Percentiles rank a stretch among this genome's conserved stretches.
These are phyloP conservation scores for Pythium brachiatum DNA, from an alignment of 352 stramenopile genomes.

Conservation along the genomic window DNA sequence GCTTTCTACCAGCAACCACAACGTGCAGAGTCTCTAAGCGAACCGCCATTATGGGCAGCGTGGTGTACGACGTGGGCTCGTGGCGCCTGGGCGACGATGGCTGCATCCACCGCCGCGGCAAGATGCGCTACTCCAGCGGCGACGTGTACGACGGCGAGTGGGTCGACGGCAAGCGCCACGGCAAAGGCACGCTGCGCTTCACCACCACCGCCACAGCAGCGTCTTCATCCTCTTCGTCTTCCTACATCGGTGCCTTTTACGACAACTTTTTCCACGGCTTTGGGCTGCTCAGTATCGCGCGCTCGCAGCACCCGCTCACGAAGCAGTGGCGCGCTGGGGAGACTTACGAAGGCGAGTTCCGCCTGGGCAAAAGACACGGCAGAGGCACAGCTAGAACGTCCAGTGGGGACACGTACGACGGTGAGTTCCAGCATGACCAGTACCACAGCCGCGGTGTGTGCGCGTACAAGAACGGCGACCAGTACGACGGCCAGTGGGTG, in stretches of 20 bases:
- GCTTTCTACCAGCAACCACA: too few relatives aligned
- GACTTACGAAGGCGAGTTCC: conserved; percentile 68
- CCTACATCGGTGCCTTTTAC: conserved; percentile 51
- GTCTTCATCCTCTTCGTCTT: background rate
- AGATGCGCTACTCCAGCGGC: conserved; percentile 68
- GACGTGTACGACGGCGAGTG: conserved; percentile 87
- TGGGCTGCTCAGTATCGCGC: conserved; percentile 47
- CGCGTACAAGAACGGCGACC: conserved; percentile 53
- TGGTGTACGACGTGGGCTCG: conserved; percentile 63
- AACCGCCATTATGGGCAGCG: conserved; percentile 12
- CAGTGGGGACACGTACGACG: conserved; percentile 51
- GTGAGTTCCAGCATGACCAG: conserved; percentile 42
- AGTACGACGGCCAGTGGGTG: conserved; percentile 71
- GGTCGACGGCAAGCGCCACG: conserved; percentile 77
- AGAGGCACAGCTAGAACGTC: conserved; percentile 37
- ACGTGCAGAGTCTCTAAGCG: too few relatives aligned
- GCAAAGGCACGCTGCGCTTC: conserved; percentile 55
- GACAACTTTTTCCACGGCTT: conserved; percentile 62
- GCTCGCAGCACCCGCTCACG: conserved; percentile 59
- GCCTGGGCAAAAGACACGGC: conserved; percentile 49
- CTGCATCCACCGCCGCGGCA: conserved; percentile 64
- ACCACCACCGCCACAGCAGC: conserved; percentile 24
- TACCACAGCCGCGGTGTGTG: conserved; percentile 60
- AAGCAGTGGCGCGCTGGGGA: conserved; percentile 58
- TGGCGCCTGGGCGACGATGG: conserved; percentile 75